Base-by-base conservation (phyloP, 2,329 filamentous ascomycete genomes). In the Claviceps pusilla region DNA sequence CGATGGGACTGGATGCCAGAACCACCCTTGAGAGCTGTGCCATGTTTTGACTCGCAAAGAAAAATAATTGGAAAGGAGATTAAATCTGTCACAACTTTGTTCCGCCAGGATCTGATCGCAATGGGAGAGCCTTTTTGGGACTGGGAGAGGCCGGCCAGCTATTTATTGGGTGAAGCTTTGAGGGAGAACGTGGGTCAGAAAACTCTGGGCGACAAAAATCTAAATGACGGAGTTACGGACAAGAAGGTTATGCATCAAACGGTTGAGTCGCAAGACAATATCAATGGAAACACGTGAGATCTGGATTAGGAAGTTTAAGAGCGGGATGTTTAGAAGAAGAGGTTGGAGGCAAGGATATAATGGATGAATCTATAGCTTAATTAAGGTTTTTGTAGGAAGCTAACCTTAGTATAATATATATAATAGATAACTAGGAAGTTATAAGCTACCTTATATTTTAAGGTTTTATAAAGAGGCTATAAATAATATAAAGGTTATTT, bases 131-230 rank as follows among this genome's bases (percentile, higher is more conserved):
- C 54, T 19, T 52, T 29, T 28, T 48, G 28, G 37, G 35, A 52
- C 0, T 52, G 54, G 50, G 50, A 52, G 46, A 48, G 54, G 50
- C 54, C 54, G 14, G 50, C 54, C 19, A 55, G 46, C 19, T 45
- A 50, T 48, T 39, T 3, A n/a, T n/a, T 52, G 16, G 19, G 5
- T 3, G 29, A 48, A n/a, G 29, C 29, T n/a, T 12, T 10, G 10
- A 37, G 16, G 24, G 29, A 49, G 7, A n/a, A 19, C 16, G 16
- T 43, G 41, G n/a, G 19, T 9, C 2, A 43, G 37, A 16, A 41
- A n/a, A 11, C 16, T 10, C 16, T 35, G 14, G 3, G 29, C 29
- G 31, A 35, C 7, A 24, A 48, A 16, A 14, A 28, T 11, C 2
- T 14, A 10, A 3, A 46, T 11, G n/a, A 46, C 7, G 9, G 12